Evolutionary conservation across 768 basidiomycete genomes (phyloP).

Genomic region (Termitomyces sp.): DNA sequence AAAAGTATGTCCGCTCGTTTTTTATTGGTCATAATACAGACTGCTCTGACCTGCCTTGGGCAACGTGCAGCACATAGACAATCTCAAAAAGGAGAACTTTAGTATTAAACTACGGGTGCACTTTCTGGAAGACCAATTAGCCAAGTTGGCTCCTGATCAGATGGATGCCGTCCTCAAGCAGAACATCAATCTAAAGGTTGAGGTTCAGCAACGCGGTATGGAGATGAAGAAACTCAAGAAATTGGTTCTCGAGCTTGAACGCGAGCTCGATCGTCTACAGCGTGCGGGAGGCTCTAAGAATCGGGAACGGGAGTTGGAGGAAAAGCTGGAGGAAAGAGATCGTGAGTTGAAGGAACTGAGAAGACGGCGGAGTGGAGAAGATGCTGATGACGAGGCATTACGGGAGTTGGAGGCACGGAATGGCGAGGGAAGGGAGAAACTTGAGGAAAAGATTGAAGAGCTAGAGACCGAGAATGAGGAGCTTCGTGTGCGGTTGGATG

Average conservation of each 20-base stretch:
- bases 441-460: constrained; percentile 50
- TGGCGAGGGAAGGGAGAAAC: constrained; percentile 43
- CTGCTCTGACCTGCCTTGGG: not conserved
- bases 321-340: constrained; percentile 70
- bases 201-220: constrained; percentile 84
- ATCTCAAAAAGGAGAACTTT: constrained; percentile 96
- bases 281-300: constrained; percentile 41
- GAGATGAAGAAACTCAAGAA: constrained; percentile 93
- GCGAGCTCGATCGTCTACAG: constrained; percentile 71
- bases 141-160: constrained; percentile 86
- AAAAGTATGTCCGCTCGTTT: constrained; percentile 54
- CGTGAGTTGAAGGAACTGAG: constrained; percentile 66
- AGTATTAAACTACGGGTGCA: constrained; percentile 94
- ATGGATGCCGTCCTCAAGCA: constrained; percentile 90
- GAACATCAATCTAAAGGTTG: constrained; percentile 90
- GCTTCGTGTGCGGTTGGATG: constrained; percentile 53
- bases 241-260: constrained; percentile 78
- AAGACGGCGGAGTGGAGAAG: constrained; percentile 38
- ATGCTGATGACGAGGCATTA: constrained; percentile 47
- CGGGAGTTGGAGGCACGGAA: constrained; percentile 59
- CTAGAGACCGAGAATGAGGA: constrained; percentile 64
- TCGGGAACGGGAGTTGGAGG: constrained; percentile 74
- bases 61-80: constrained; percentile 77
- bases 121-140: constrained; percentile 90
- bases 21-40: not conserved